Evolutionary conservation across 2,329 filamentous ascomycete genomes (phyloP), one percentile per base, ranked within the genome.

Genomic region (Fusarium sarcochroum): DNA sequence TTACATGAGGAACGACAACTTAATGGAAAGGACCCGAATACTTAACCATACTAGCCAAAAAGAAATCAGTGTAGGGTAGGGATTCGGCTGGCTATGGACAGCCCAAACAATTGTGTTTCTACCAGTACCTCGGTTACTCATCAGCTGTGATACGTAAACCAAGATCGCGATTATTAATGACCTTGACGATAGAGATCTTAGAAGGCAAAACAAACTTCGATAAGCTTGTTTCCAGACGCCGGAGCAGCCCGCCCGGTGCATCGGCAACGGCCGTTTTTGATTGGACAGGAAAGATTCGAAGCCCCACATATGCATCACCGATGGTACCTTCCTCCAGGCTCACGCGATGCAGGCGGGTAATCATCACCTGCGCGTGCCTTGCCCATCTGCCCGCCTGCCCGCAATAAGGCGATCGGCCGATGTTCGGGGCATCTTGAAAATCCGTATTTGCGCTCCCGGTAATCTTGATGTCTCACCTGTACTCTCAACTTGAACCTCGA

Each of bases 321-420:
- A 65, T 52, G 15, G 35, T 52, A 51, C 58, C 38, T 62, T 57
- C 58, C 42, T 25, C 45, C 49, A 41, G 37, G 38, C 66, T 68
- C 66, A 68, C 61, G 48, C 52, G 66, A 51, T 51, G 27, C 27
- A 30, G 10, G 9, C 59, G 48, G 38, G 41, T 21, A 18, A 30
- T 37, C 44, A 69, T 69, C 56, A 69, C 48, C 62, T 69, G 66
- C 61, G 41, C n/a, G n/a, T n/a, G n/a, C n/a, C n/a, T n/a, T n/a
- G n/a, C n/a, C n/a, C n/a, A n/a, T n/a, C n/a, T n/a, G n/a, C 21
- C 32, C 46, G 51, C 30, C 25, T 32, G 27, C 42, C 42, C 55
- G 47, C 55, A 46, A 27, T 47, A 63, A 64, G 35, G 40, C 27
- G 52, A 64, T 64, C 61, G 41, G 48, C 64, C 64, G 48, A 59